Conservation (phyloP, 331 rosid species). For the Prunus yedoensis region DNA sequence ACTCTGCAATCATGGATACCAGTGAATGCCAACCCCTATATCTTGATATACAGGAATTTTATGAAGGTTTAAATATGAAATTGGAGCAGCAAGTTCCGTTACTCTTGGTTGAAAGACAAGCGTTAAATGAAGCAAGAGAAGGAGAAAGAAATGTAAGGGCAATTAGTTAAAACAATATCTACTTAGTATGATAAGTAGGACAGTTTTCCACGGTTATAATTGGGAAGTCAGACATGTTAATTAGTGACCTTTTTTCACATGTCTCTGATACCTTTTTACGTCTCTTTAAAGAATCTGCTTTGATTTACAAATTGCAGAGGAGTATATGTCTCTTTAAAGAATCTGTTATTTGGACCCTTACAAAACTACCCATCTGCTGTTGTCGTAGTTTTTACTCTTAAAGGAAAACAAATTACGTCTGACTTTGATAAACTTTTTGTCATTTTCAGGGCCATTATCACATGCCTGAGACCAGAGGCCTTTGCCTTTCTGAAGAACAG, state of each 20-base stretch:
- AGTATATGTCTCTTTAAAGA: no score
- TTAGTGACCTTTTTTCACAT: not conserved
- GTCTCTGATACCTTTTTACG: not conserved
- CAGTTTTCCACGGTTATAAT: slow-evolving; percentile 3
- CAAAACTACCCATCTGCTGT: not conserved
- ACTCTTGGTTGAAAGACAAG: slow-evolving; percentile 96
- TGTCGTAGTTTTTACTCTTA: not conserved
- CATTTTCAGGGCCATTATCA: slow-evolving; percentile 86
- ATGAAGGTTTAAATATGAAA: slow-evolving; percentile 85
- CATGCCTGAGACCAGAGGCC: slow-evolving; percentile 99
- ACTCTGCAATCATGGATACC: slow-evolving; percentile 92
- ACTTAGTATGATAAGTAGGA: slow-evolving; percentile 3
- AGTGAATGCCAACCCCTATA: slow-evolving; percentile 87
- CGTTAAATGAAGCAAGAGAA: slow-evolving; percentile 94
- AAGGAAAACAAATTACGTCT: not conserved
- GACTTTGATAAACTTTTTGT: slow-evolving; percentile 3
- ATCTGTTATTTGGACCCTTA: no score
- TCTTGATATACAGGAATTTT: slow-evolving; percentile 71
- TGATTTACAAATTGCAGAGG: no score
- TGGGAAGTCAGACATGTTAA: not conserved
- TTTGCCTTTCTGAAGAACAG: slow-evolving; percentile 99
- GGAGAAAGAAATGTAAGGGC: slow-evolving; percentile 90
- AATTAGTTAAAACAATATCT: slow-evolving; percentile 26
- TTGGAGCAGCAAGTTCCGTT: slow-evolving; percentile 89
- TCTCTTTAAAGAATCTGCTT: no score